Percentiles rank a stretch among this genome's conserved stretches.
Conservation (phyloP, 495 filamentous ascomycete genomes). For the Lasiosphaeria ovina region DNA sequence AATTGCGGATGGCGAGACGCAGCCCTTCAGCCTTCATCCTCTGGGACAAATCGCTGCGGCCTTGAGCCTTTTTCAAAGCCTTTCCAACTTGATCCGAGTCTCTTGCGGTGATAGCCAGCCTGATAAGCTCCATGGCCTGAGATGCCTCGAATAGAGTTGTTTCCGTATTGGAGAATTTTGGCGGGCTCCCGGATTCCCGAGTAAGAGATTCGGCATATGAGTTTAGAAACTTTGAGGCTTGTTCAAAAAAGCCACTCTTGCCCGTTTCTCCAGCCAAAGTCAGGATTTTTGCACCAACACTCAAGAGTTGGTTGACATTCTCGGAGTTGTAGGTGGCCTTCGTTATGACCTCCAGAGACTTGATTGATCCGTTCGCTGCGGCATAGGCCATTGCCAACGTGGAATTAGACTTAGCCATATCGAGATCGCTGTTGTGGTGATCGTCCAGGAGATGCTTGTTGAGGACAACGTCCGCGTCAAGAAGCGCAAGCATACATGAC, state of each 20-base stretch:
- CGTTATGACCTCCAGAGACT: slow-evolving; percentile 1
- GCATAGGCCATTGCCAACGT: slow-evolving; percentile 8
- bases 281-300: neutral
- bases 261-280: slow-evolving; percentile 5
- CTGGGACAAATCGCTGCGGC: neutral
- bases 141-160: neutral
- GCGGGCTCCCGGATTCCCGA: neutral
- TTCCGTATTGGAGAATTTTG: neutral
- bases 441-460: neutral
- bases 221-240: neutral
- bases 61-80: neutral
- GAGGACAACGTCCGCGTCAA: slow-evolving; percentile 8
- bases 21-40: slow-evolving; percentile 4
- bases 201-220: neutral
- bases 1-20: slow-evolving; percentile 5
- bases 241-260: slow-evolving; percentile 3
- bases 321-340: neutral
- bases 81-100: neutral
- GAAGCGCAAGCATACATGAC: slow-evolving; percentile 3
- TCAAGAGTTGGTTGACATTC: neutral
- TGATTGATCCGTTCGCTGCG: slow-evolving; percentile 1
- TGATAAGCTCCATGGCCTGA: neutral
- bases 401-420: neutral
- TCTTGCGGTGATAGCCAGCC: neutral
- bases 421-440: neutral